Evolutionary conservation across 2,329 filamentous ascomycete genomes (phyloP), one percentile per base, ranked within the genome.

Genomic region (Colletotrichum sp.): DNA sequence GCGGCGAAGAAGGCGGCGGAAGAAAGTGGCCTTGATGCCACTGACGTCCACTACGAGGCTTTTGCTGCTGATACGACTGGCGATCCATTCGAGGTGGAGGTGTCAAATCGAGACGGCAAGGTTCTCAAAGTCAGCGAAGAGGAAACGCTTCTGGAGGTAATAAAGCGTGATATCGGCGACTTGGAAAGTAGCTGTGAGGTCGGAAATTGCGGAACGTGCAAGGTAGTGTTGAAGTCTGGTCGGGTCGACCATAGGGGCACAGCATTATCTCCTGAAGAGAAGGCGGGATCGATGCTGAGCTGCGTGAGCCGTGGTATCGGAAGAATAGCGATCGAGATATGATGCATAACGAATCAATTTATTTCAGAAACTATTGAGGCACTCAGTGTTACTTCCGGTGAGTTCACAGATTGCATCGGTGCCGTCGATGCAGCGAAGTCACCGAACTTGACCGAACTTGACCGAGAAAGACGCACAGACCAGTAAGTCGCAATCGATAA

Each of bases 1-100:
- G 89, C 88, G 59, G 88, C 89, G 0, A 80, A 80, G 24, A 79
- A 78, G 4, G 86, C 86, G 15, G 87, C 88, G 0, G 83, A 83
- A 10, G 82, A 81, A 9, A 83, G 84, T 10, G 85, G 87, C 0
- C 84, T 93, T 0, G 81, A 85, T 0, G 84, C 87, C 4, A 84
- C 86, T 1, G 90, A 92, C 55, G 85, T 93, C 2, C 92, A 93
- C 80, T 91, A 89, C 74, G 92, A 94, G 81, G 88, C 89, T 0
- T 94, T 93, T 76, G 84, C 85, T 2, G 88, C 89, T 2, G 87
- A 89, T 24, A 84, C 87, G 0, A 86, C 86, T 1, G 92, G 92
- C 0, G 90, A 93, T 78, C 89, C 91, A 0, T 94, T 93, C 77
- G 89, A 90, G 55, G 92, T 85, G 1, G 87, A 90, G 63, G 85